These are phyloP conservation scores for Cucurbita ficifolia DNA, from an alignment of 306 rosid species.

Conservation along the genomic window DNA sequence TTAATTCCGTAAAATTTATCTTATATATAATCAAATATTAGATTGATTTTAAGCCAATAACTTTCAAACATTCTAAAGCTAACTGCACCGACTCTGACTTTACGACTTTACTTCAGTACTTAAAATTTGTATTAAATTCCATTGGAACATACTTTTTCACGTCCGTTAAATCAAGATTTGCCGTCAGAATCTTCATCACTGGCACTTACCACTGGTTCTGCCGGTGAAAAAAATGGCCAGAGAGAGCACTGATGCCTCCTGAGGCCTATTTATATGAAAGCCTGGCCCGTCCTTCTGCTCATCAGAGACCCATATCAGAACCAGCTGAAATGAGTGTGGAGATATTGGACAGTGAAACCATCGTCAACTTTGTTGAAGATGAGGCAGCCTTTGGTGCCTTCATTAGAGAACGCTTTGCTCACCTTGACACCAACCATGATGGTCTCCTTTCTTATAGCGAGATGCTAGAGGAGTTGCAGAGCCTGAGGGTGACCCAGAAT, in stretches of 20 bases:
- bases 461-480: conserved; percentile 55
- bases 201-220: neutral
- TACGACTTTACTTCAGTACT: neutral
- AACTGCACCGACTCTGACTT: neutral
- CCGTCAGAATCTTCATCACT: neutral
- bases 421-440: conserved; percentile 45
- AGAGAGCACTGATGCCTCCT: neutral
- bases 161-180: neutral
- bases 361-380: conserved; percentile 50
- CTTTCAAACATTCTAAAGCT: neutral
- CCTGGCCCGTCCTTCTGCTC: neutral
- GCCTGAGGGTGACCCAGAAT: conserved; percentile 42
- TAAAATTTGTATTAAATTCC: neutral
- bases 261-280: neutral
- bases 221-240: neutral
- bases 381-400: conserved; percentile 44
- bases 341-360: conserved; percentile 51
- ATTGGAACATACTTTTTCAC: neutral
- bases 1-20: no score
- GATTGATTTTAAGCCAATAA: neutral
- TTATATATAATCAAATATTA: no score
- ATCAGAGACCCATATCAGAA: neutral
- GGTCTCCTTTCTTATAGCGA: conserved; percentile 54
- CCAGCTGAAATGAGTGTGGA: conserved; percentile 51
- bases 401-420: conserved; percentile 18